Conservation (phyloP, 257 asterid genomes). For the Nicotiana otophora region DNA sequence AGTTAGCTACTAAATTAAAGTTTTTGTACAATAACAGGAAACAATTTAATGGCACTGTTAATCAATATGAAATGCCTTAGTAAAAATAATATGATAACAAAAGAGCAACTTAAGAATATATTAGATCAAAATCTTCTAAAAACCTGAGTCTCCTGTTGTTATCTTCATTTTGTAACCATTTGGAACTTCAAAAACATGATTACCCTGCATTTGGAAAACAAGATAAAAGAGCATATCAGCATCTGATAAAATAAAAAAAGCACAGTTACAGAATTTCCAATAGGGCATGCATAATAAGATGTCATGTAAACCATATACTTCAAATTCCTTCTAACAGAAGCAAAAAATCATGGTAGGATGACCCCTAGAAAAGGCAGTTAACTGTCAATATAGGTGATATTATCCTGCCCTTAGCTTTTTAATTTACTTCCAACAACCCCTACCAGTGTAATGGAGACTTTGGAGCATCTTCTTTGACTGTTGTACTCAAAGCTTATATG, state of each 20-base stretch:
- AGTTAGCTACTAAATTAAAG: not conserved
- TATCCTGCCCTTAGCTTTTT: not conserved
- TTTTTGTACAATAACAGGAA: not conserved
- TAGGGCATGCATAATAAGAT: not conserved
- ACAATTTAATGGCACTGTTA: not conserved
- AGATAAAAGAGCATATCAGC: not conserved
- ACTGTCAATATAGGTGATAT: not conserved
- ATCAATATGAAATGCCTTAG: not conserved
- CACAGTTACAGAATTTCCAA: not conserved
- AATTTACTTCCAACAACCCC: not conserved
- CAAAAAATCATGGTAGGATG: not conserved
- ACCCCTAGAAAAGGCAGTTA: not conserved
- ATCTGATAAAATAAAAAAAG: not conserved
- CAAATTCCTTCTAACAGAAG: constrained; percentile 1
- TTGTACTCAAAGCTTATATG: too few species aligned
- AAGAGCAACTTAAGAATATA: not conserved
- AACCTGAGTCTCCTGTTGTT: constrained; percentile 75
- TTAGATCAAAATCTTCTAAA: constrained; percentile 1
- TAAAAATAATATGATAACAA: not conserved
- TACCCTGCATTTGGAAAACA: constrained; percentile 55
- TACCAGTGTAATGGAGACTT: too few species aligned
- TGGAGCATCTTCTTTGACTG: too few species aligned
- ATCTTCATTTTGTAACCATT: constrained; percentile 81
- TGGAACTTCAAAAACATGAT: constrained; percentile 81
- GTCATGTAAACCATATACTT: not conserved